These are phyloP conservation scores for Thielaviopsis populi DNA, from an alignment of 2,329 filamentous ascomycete species.

Conservation along the genomic window DNA sequence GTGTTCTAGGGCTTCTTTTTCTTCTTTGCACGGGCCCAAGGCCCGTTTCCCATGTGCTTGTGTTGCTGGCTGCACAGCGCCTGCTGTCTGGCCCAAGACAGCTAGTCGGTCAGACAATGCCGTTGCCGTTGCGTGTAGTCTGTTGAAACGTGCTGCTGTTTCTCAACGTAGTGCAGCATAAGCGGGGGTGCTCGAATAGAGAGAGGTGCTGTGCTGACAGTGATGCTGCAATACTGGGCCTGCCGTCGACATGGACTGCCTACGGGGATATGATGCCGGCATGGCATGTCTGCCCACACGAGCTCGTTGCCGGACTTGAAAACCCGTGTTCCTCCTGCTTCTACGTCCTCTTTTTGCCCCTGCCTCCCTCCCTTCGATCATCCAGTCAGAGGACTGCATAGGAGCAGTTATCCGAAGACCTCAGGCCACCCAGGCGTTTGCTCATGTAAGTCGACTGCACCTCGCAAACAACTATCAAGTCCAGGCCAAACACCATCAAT, in stretches of 20 bases:
- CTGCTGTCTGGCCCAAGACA: not conserved
- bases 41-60: not conserved
- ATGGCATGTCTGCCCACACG: not conserved
- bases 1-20: not conserved
- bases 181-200: not conserved
- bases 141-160: constrained; percentile 1
- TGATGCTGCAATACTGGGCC: not conserved
- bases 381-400: not conserved
- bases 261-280: not conserved
- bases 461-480: not conserved
- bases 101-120: not conserved
- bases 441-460: not conserved
- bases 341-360: not conserved
- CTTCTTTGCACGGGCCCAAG: not conserved
- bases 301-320: not conserved
- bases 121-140: not conserved
- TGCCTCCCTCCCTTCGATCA: not conserved
- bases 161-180: not conserved
- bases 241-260: too few species aligned
- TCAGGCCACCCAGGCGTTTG: not conserved
- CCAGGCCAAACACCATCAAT: not conserved
- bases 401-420: not conserved
- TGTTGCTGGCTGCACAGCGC: not conserved
- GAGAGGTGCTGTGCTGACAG: not conserved
- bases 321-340: not conserved